Evolutionary conservation across 2,329 filamentous ascomycete genomes (phyloP).

Genomic region (Epichloe coenophiala): DNA sequence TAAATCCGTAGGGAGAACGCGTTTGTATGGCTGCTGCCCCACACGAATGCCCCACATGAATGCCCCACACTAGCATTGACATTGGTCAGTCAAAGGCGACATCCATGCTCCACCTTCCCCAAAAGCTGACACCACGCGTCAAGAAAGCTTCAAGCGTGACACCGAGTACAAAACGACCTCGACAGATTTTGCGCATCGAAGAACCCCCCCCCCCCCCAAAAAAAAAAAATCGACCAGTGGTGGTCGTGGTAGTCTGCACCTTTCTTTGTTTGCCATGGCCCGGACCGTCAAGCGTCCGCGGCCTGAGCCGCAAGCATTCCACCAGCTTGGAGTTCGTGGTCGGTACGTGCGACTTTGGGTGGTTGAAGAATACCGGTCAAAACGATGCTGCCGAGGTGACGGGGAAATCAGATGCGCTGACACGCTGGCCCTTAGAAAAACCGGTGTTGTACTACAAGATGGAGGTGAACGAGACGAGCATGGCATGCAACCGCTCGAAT

Average conservation of each 20-base stretch:
- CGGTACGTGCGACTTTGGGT: constrained; percentile 17
- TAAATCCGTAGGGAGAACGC: constrained; percentile 4
- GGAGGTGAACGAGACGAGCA: constrained; percentile 73
- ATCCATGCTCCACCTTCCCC: not conserved
- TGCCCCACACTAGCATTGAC: not conserved
- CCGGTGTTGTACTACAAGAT: constrained; percentile 70
- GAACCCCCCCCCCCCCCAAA: too few relatives aligned
- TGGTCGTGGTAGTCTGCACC: not conserved
- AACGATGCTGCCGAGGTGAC: not conserved
- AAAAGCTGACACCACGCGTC: not conserved
- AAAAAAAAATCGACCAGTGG: not conserved
- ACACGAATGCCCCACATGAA: not conserved
- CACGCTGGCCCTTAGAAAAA: constrained; percentile 50
- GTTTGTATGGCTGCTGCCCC: constrained; percentile 1
- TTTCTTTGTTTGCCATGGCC: constrained; percentile 15
- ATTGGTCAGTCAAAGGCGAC: not conserved
- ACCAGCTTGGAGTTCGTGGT: constrained; percentile 22
- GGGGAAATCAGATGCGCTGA: not conserved
- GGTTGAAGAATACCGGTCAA: not conserved
- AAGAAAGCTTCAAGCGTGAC: not conserved
- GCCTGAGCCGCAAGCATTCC: constrained; percentile 16
- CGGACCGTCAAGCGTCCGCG: constrained; percentile 18
- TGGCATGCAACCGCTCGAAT: constrained; percentile 79
- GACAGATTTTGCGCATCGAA: too few relatives aligned
- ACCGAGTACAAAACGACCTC: not conserved